Percentiles rank a stretch among this genome's conserved stretches.
These are phyloP conservation scores for Aristolochia fimbriata DNA, from an alignment of 164 flowering plant genomes.

Conservation along the genomic window DNA sequence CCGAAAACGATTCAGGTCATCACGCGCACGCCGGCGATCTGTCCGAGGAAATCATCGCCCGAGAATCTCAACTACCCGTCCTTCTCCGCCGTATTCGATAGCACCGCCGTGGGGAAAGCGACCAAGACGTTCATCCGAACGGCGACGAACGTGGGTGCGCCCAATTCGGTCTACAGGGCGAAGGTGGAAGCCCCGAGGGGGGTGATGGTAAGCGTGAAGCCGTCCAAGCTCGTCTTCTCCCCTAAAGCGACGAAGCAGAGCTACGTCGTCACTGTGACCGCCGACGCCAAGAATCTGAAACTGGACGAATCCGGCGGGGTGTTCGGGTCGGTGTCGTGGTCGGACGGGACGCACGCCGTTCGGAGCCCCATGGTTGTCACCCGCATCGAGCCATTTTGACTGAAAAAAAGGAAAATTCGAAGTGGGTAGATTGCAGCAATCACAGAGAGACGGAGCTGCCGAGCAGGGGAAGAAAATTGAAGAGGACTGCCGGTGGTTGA, in stretches of 20 bases:
- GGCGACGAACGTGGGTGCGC: slow-evolving; percentile 59
- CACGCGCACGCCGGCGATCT: slow-evolving; percentile 34
- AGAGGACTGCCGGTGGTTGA: neutral
- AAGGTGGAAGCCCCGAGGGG: slow-evolving; percentile 45
- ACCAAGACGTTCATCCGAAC: slow-evolving; percentile 52
- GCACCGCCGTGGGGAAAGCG: slow-evolving; percentile 10
- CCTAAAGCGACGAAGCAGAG: slow-evolving; percentile 37
- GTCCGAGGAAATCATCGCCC: slow-evolving; percentile 39
- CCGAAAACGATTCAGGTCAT: slow-evolving; percentile 57
- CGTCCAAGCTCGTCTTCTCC: slow-evolving; percentile 43
- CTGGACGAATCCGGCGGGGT: slow-evolving; percentile 55
- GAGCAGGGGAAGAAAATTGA: too few relatives aligned
- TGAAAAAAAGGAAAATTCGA: slow-evolving; percentile 5
- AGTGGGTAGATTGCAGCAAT: too few relatives aligned
- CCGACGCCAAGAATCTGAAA: slow-evolving; percentile 30
- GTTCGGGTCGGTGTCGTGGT: slow-evolving; percentile 71
- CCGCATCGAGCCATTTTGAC: slow-evolving; percentile 40
- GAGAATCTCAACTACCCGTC: slow-evolving; percentile 82
- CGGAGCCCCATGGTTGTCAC: slow-evolving; percentile 75
- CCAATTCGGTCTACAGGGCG: slow-evolving; percentile 43
- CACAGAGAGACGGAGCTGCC: too few relatives aligned
- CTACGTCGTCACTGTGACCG: slow-evolving; percentile 45
- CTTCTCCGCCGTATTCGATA: slow-evolving; percentile 39
- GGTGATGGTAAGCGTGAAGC: slow-evolving; percentile 56
- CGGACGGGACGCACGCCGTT: slow-evolving; percentile 71